Evolutionary conservation across 2,329 filamentous ascomycete genomes (phyloP).

Genomic region (Salinomyces thailandicus): DNA sequence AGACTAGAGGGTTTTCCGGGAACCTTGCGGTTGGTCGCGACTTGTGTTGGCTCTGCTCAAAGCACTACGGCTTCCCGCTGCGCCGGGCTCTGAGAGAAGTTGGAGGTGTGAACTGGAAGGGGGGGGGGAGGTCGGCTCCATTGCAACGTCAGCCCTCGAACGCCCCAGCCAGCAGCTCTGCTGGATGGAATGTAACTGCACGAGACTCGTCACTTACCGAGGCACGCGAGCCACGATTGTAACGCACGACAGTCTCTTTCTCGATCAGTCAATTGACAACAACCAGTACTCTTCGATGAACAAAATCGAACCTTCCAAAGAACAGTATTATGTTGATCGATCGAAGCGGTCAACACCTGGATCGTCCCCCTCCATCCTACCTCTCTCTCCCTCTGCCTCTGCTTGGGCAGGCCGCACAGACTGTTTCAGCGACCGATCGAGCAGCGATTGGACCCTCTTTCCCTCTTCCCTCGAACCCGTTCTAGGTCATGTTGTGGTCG

Average conservation of each 20-base stretch:
- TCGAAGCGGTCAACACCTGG: too few relatives aligned
- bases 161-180: too few relatives aligned
- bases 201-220: background rate
- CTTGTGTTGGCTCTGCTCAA: background rate
- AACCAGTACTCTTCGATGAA: too few relatives aligned
- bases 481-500: conserved; percentile 4
- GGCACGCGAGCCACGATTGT: conserved; percentile 2
- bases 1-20: too few relatives aligned
- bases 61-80: conserved; percentile 9
- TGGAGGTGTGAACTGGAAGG: conserved; percentile 7
- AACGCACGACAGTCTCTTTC: too few relatives aligned
- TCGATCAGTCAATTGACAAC: too few relatives aligned
- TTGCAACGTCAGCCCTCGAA: conserved; percentile 15
- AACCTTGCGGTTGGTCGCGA: background rate
- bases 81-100: conserved; percentile 11
- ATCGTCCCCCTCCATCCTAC: too few relatives aligned
- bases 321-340: too few relatives aligned
- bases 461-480: background rate
- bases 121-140: conserved; percentile 8
- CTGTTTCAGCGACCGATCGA: conserved; percentile 21
- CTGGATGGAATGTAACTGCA: conserved; percentile 20
- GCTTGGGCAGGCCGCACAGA: conserved; percentile 14
- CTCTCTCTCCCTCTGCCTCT: background rate
- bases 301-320: too few relatives aligned
- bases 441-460: conserved; percentile 15